These are phyloP conservation scores for Phytopythium montanum DNA, from an alignment of 352 stramenopile species.

Conservation along the genomic window DNA sequence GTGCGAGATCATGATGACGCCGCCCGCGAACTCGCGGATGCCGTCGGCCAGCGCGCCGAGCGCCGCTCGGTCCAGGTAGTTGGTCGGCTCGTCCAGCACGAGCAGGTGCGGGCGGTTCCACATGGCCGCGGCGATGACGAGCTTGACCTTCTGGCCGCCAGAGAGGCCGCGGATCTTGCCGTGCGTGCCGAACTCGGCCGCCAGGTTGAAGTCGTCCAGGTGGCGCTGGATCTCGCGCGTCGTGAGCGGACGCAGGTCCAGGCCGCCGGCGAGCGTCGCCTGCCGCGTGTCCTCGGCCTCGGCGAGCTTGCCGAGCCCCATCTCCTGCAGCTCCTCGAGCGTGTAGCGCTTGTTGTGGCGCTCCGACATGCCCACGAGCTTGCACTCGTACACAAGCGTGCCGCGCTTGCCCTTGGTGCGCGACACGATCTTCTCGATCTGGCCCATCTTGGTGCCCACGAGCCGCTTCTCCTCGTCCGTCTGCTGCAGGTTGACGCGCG, in stretches of 20 bases:
- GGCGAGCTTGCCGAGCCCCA: slow-evolving; percentile 60
- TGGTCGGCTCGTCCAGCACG: slow-evolving; percentile 87
- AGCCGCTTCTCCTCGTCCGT: slow-evolving; percentile 90
- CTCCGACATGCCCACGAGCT: slow-evolving; percentile 79
- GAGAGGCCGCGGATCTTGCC: slow-evolving; percentile 77
- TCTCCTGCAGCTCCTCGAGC: slow-evolving; percentile 61
- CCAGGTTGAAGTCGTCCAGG: slow-evolving; percentile 67
- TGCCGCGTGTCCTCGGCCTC: slow-evolving; percentile 67
- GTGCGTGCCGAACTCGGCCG: slow-evolving; percentile 75
- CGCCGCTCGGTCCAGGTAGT: slow-evolving; percentile 78
- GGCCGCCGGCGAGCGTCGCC: slow-evolving; percentile 44
- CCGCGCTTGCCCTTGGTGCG: slow-evolving; percentile 67
- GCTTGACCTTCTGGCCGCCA: slow-evolving; percentile 80
- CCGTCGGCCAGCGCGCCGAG: slow-evolving; percentile 57
- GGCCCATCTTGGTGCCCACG: slow-evolving; percentile 88
- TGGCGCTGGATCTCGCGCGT: slow-evolving; percentile 75
- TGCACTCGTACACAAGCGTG: slow-evolving; percentile 86
- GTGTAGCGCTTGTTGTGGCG: slow-evolving; percentile 67
- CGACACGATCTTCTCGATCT: slow-evolving; percentile 95
- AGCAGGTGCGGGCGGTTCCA: slow-evolving; percentile 85
- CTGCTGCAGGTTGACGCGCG: slow-evolving; percentile 88
- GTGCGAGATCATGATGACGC: slow-evolving; percentile 82
- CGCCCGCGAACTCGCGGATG: slow-evolving; percentile 68
- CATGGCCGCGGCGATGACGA: slow-evolving; percentile 76
- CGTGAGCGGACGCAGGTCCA: slow-evolving; percentile 58